A percentile compares a stretch with the other conserved stretches of the same genome.
Conservation (phyloP, 2,329 filamentous ascomycete species). For the Cadophora luteo-olivacea region DNA sequence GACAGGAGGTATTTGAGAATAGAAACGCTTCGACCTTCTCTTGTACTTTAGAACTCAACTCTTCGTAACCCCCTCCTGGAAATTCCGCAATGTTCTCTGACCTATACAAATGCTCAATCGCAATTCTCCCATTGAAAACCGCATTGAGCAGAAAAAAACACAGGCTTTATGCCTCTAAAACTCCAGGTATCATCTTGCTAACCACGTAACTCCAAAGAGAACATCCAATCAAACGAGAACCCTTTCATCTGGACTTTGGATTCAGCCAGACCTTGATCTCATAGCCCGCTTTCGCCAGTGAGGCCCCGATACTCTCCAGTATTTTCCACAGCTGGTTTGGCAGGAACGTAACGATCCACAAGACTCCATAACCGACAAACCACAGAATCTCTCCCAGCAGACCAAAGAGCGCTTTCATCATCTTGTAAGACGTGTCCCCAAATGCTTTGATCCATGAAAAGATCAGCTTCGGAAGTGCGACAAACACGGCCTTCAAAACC, state of each 20-base stretch:
- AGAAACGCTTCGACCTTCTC: too few species aligned
- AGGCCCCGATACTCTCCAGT: conserved; percentile 43
- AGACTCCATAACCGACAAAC: conserved; percentile 37
- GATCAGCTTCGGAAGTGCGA: conserved; percentile 43
- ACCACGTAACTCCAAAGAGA: background rate
- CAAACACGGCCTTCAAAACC: conserved; percentile 45
- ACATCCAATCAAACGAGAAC: background rate
- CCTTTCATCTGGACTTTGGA: conserved; percentile 43
- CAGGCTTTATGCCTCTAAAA: background rate
- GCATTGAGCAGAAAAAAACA: background rate
- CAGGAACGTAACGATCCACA: conserved; percentile 46
- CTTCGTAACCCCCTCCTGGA: too few species aligned
- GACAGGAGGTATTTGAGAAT: too few species aligned
- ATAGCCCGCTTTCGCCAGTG: conserved; percentile 44
- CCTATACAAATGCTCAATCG: too few species aligned
- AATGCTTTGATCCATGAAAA: conserved; percentile 38
- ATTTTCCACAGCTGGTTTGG: conserved; percentile 46
- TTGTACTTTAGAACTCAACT: too few species aligned
- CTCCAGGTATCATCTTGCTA: background rate
- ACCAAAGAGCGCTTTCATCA: conserved; percentile 45
- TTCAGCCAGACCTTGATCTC: conserved; percentile 49
- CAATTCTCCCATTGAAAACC: too few species aligned
- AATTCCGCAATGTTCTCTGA: too few species aligned
- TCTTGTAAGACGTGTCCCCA: conserved; percentile 38
- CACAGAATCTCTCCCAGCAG: conserved; percentile 42